Percentiles rank a stretch among this genome's conserved stretches.
Conservation (phyloP, 2,329 filamentous ascomycete genomes). For the Ceratocystis eucalypticola region DNA sequence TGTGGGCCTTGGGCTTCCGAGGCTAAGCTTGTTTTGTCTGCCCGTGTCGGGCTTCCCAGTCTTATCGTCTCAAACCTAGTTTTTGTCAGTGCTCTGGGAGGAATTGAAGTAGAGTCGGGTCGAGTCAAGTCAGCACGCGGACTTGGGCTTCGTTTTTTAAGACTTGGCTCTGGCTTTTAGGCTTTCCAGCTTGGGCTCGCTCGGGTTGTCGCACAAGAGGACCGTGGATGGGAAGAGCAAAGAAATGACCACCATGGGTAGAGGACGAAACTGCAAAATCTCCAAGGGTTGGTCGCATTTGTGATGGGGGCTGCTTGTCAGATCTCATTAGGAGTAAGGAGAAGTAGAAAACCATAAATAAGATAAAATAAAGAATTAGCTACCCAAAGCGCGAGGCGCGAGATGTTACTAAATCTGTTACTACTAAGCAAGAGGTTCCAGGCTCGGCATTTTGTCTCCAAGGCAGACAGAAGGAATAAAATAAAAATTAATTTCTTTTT, state of each 20-base stretch:
- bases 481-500: neutral
- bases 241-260: neutral
- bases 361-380: neutral
- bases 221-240: too few species aligned
- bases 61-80: too few species aligned
- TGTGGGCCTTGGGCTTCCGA: too few species aligned
- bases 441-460: neutral
- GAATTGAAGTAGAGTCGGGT: neutral
- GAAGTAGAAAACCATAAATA: neutral
- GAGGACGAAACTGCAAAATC: neutral
- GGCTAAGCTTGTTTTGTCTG: too few species aligned
- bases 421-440: neutral
- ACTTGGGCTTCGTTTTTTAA: neutral
- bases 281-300: neutral
- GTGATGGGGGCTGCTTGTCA: neutral
- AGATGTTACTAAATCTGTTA: too few species aligned
- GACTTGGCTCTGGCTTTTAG: neutral
- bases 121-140: neutral
- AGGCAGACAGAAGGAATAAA: neutral
- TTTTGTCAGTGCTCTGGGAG: neutral
- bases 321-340: conserved; percentile 1
- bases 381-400: too few species aligned
- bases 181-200: neutral
- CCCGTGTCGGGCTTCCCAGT: too few species aligned
- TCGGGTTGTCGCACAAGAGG: too few species aligned